Conservation (phyloP, 2,329 filamentous ascomycete species). For the Gremmenia infestans region DNA sequence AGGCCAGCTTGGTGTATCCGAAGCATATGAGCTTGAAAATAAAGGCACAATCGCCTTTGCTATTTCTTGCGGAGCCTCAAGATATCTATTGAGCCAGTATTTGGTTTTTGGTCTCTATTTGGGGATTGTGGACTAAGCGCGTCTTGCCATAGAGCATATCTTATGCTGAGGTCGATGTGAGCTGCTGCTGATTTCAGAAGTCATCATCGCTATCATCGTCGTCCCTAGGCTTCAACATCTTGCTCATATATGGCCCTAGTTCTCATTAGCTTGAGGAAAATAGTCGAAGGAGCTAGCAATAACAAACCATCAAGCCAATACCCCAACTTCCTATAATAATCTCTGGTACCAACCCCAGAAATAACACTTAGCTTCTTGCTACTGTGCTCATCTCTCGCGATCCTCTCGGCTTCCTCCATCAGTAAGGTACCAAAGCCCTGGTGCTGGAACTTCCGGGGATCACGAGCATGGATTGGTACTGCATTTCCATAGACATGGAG, state of each 20-base stretch:
- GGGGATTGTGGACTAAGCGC: too few species aligned
- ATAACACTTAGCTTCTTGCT: constrained; percentile 95
- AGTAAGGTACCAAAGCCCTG: constrained; percentile 92
- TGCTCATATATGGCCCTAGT: constrained; percentile 32
- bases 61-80: too few species aligned
- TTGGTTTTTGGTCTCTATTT: too few species aligned
- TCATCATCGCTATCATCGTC: constrained; percentile 31
- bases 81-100: too few species aligned
- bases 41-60: too few species aligned
- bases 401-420: constrained; percentile 97
- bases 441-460: constrained; percentile 96
- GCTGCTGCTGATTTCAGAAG: constrained; percentile 7
- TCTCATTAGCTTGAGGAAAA: constrained; percentile 3
- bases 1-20: too few species aligned
- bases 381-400: constrained; percentile 89
- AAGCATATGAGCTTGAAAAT: too few species aligned
- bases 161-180: too few species aligned
- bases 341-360: constrained; percentile 92
- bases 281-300: not conserved
- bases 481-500: constrained; percentile 96
- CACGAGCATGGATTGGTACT: constrained; percentile 92
- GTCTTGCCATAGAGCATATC: too few species aligned
- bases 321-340: constrained; percentile 89
- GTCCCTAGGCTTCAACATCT: constrained; percentile 25
- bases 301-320: constrained; percentile 89